Percentiles rank a stretch among this genome's conserved stretches.
Evolutionary conservation across 306 rosid genomes (phyloP).

Genomic region (Medicago lupulina): DNA sequence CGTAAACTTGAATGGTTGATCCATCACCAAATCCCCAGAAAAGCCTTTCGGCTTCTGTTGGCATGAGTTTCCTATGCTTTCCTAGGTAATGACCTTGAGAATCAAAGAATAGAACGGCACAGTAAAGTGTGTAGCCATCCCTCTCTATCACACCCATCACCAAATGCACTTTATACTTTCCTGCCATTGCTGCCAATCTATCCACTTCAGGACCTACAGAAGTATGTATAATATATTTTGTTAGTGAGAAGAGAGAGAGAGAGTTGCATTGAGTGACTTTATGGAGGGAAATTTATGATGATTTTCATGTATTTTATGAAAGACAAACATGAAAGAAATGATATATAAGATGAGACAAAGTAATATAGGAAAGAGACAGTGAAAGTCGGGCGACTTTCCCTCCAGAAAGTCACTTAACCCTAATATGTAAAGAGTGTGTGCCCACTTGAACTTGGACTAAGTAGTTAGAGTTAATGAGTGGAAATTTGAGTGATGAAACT

Average conservation of each 20-base stretch:
- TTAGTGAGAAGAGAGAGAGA: not conserved
- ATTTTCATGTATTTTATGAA: too few relatives aligned
- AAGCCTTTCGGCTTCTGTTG: slow-evolving; percentile 79
- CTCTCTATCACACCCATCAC: slow-evolving; percentile 96
- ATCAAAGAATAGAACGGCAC: slow-evolving; percentile 84
- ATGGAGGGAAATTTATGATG: too few relatives aligned
- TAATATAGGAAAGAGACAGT: too few relatives aligned
- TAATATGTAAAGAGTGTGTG: too few relatives aligned
- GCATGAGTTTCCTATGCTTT: slow-evolving; percentile 94
- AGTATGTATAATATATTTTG: slow-evolving; percentile 9
- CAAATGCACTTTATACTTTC: slow-evolving; percentile 77
- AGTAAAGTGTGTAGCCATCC: slow-evolving; percentile 92
- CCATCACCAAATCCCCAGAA: slow-evolving; percentile 99
- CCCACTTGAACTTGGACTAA: too few relatives aligned
- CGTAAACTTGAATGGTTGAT: slow-evolving; percentile 89
- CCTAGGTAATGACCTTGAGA: slow-evolving; percentile 87
- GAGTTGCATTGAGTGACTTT: too few relatives aligned
- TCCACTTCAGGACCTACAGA: slow-evolving; percentile 89
- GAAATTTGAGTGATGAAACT: too few relatives aligned
- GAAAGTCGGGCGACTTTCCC: too few relatives aligned
- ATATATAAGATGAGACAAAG: too few relatives aligned
- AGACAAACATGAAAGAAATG: too few relatives aligned
- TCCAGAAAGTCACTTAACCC: too few relatives aligned
- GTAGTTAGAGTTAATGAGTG: too few relatives aligned
- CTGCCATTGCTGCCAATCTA: slow-evolving; percentile 93